phyloP scores from a whole-genome alignment of 768 basidiomycete species.

The Trametes villosa region DNA sequence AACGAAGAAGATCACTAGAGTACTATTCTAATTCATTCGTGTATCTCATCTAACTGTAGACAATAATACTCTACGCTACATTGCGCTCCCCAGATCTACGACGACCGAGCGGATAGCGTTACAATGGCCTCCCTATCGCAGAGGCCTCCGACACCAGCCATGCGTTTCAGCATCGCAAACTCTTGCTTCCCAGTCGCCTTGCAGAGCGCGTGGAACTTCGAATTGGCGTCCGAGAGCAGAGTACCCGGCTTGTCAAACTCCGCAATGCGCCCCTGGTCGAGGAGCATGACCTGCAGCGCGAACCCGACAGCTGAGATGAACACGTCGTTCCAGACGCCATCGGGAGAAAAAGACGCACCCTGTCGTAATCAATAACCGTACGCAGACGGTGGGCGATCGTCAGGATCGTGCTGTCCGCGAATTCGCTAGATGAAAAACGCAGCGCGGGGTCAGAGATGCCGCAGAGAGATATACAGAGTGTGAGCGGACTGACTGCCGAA shows the following conservation, averaged over 20 bases:
- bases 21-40: too few species aligned
- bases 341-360: slow-evolving; percentile 48
- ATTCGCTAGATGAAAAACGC: slow-evolving; percentile 52
- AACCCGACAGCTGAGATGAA: slow-evolving; percentile 8
- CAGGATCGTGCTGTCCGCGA: slow-evolving; percentile 78
- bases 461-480: slow-evolving; percentile 44
- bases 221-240: slow-evolving; percentile 57
- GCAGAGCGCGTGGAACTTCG: slow-evolving; percentile 70
- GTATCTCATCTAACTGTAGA: too few species aligned
- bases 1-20: too few species aligned
- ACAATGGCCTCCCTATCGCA: too few species aligned
- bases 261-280: slow-evolving; percentile 77
- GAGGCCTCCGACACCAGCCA: slow-evolving; percentile 58
- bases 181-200: slow-evolving; percentile 76
- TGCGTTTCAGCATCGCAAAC: slow-evolving; percentile 66
- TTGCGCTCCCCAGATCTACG: too few species aligned
- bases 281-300: slow-evolving; percentile 64
- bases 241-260: slow-evolving; percentile 73
- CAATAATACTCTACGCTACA: too few species aligned
- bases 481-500: slow-evolving; percentile 61
- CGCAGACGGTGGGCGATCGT: slow-evolving; percentile 83
- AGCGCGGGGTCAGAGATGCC: slow-evolving; percentile 3
- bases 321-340: slow-evolving; percentile 6
- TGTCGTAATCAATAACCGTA: slow-evolving; percentile 84
- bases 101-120: too few species aligned